A percentile compares a stretch with the other conserved stretches of the same genome.
Evolutionary conservation across 2,329 filamentous ascomycete species (phyloP).

Genomic region (Fusarium penzigii): DNA sequence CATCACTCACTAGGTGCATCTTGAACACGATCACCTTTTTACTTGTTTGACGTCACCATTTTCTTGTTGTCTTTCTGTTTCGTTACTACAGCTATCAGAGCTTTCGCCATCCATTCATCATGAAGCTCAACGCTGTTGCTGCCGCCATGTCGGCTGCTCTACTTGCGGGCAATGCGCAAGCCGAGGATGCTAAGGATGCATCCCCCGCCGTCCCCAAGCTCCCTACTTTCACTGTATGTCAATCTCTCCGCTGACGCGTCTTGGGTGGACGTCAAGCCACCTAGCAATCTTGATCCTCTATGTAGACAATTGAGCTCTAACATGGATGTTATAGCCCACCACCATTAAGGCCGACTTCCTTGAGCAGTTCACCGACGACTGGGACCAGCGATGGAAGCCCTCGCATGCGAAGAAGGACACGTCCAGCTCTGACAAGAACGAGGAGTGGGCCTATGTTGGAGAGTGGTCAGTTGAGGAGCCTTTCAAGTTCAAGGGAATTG

Average conservation of each 20-base stretch:
- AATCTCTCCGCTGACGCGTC: not conserved
- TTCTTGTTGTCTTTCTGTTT: constrained; percentile 5
- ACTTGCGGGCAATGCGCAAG: constrained; percentile 68
- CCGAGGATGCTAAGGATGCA: constrained; percentile 63
- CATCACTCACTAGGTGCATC: constrained; percentile 5
- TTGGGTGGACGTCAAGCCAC: constrained; percentile 2
- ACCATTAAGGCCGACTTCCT: constrained; percentile 89
- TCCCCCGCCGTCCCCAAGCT: constrained; percentile 63
- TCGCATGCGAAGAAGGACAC: constrained; percentile 95
- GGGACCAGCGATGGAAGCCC: constrained; percentile 90
- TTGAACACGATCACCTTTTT: constrained; percentile 4
- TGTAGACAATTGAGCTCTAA: constrained; percentile 28
- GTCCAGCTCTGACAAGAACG: constrained; percentile 72
- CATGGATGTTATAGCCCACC: constrained; percentile 67
- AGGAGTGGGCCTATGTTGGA: constrained; percentile 97
- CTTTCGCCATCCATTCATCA: constrained; percentile 60
- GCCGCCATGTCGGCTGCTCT: constrained; percentile 74
- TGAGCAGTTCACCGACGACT: constrained; percentile 97
- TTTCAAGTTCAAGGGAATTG: constrained; percentile 83
- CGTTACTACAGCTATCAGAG: constrained; percentile 10
- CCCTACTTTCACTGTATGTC: constrained; percentile 84
- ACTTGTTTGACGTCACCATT: constrained; percentile 6
- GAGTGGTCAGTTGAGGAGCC: constrained; percentile 98
- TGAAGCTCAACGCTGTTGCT: constrained; percentile 83
- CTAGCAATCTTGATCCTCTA: not conserved